A percentile compares a stretch with the other conserved stretches of the same genome.
phyloP scores from a whole-genome alignment of 768 basidiomycete species.

The Hypsizygus marmoreus region DNA sequence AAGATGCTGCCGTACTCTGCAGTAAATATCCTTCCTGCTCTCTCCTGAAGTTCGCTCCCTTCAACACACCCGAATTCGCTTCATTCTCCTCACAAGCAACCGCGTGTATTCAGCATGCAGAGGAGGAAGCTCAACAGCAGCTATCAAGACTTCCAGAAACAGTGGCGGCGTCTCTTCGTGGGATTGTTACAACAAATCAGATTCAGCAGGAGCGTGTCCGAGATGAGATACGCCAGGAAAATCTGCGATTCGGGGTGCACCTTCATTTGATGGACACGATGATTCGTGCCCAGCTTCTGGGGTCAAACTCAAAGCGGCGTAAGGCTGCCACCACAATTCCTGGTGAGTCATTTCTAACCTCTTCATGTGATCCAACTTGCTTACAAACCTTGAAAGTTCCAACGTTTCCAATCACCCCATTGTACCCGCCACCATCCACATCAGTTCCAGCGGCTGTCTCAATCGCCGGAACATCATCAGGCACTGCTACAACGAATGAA shows the following conservation, averaged over 20 bases:
- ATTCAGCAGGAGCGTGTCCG: slow-evolving; percentile 2
- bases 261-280: neutral
- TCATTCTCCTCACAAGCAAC: neutral
- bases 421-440: too few relatives aligned
- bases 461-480: too few relatives aligned
- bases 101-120: neutral
- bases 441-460: too few relatives aligned
- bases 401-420: too few relatives aligned
- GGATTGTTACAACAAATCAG: slow-evolving; percentile 9
- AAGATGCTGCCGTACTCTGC: slow-evolving; percentile 18
- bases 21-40: slow-evolving; percentile 6
- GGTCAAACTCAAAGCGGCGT: neutral
- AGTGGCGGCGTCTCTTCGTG: slow-evolving; percentile 18
- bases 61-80: slow-evolving; percentile 18
- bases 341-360: too few relatives aligned
- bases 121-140: neutral
- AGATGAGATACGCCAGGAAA: neutral
- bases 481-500: too few relatives aligned
- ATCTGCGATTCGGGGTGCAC: neutral
- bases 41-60: slow-evolving; percentile 18
- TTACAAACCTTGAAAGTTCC: too few relatives aligned
- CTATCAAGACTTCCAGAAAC: slow-evolving; percentile 24
- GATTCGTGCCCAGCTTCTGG: neutral
- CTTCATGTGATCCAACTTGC: too few relatives aligned
- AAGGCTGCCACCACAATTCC: neutral